A percentile compares a stretch with the other conserved stretches of the same genome.
These are phyloP conservation scores for Knufia petricola DNA, from an alignment of 2,329 filamentous ascomycete species.

Conservation along the genomic window DNA sequence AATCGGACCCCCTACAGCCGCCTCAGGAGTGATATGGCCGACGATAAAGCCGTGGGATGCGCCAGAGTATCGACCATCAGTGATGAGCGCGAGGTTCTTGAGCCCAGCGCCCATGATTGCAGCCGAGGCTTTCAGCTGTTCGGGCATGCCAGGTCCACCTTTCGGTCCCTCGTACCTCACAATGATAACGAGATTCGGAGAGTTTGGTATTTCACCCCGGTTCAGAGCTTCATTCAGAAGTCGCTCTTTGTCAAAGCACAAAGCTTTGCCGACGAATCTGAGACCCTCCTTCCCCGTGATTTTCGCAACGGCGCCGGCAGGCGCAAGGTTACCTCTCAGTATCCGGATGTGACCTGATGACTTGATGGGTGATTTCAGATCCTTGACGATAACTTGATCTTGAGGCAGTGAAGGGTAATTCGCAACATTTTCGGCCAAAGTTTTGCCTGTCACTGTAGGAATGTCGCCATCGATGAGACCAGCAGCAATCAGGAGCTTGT, in stretches of 20 bases:
- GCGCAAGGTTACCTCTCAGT: conserved; percentile 76
- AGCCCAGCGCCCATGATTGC: conserved; percentile 89
- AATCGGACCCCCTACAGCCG: conserved; percentile 79
- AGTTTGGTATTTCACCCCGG: conserved; percentile 57
- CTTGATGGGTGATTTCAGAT: conserved; percentile 77
- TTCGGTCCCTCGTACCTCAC: conserved; percentile 91
- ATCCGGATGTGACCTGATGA: conserved; percentile 78
- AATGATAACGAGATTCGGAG: conserved; percentile 77
- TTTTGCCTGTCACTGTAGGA: conserved; percentile 74
- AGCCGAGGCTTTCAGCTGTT: conserved; percentile 78
- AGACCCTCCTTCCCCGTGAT: conserved; percentile 94
- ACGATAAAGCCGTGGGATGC: conserved; percentile 90
- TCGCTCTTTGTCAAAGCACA: conserved; percentile 79
- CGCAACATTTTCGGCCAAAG: conserved; percentile 70
- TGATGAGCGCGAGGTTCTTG: conserved; percentile 80
- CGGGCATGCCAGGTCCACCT: conserved; percentile 91
- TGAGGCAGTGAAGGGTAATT: conserved; percentile 67
- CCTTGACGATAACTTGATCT: conserved; percentile 73
- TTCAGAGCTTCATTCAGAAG: conserved; percentile 67
- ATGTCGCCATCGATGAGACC: conserved; percentile 67
- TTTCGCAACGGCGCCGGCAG: conserved; percentile 83
- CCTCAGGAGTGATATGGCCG: conserved; percentile 85
- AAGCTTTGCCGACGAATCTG: conserved; percentile 67
- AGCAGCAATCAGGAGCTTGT: conserved; percentile 73
- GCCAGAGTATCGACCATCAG: conserved; percentile 81